Base-by-base conservation (phyloP, 345 rosid genomes). In the Gossypium sturtianum region DNA sequence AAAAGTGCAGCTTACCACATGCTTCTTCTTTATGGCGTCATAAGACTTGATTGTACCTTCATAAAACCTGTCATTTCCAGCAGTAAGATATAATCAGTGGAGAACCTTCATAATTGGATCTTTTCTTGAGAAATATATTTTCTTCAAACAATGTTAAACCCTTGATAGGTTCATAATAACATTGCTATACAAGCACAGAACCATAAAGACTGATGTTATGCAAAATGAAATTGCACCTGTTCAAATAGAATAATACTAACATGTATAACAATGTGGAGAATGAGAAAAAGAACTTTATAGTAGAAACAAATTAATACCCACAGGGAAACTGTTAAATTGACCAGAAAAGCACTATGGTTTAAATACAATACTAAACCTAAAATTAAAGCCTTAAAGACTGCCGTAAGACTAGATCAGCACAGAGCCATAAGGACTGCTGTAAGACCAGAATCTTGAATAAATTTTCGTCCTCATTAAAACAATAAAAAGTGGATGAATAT, bases 1-100 rank as follows among this genome's bases (percentile, higher is more conserved):
- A 34, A 71, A 70, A 72, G 49, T 25, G 75, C 27, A 76, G 76
- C 92, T 76, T 85, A 95, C 98, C 93, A 95, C 97, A 74, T 95
- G 98, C 82, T 84, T 95, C 76, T 83, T 81, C 80, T 88, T 90
- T 25, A 89, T 75, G 60, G 96, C 89, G 77, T 93, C 98, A 75
- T 91, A 91, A 65, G 99, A 93, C 82, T 95, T 95, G 23, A 93
- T 66, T 3, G 94, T 93, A 79, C 99, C 98, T 76, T 82, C 90
- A 86, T 95, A 95, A 83, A 91, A 95, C 91, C 99, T 95, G 87
- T 78, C 69, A 25, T 79, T 77, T 70, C 63, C 63, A 80, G 66
- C 53, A 78, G 53, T 81, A 79, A 67, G 65, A 75, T 77, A 44
- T 54, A 59, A 52, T 74, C 62, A 81, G 43, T 53, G 51, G 15